Base-by-base conservation (phyloP, 208 protist genomes). In the Blastocrithidia nonstop region DNA sequence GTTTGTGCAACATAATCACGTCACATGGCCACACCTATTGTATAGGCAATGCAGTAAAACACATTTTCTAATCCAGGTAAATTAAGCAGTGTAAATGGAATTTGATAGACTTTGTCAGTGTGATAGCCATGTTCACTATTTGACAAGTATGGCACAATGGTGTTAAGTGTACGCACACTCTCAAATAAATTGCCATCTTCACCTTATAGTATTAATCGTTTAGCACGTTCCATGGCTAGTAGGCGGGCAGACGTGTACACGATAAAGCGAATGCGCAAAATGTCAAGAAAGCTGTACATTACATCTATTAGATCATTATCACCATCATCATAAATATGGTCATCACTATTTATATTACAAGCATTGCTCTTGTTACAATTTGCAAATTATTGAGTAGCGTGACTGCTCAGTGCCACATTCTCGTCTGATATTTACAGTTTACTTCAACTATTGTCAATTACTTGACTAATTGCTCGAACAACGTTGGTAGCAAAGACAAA, bases 1-100 rank as follows among this genome's bases (percentile, higher is more conserved):
- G 21, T 8, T 8, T 27, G 15, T 7, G 17, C 25, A 16, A 21
- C 23, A 8, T 26, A 54, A 28, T 81, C 78, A 2, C 45, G 57
- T 45, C 66, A 31, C 22, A 88, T 60, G 1, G 73, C 70, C 15
- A 58, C 61, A 0, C 78, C 78, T 7, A 71, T 33, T 44, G 57
- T 65, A 61, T 79, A 81, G 0, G 73, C 67, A 3, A 76, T 43
- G 13, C 71, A 78, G 40, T 71, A 84, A 29, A 82, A 88, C 13
- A 84, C 31, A 21, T 77, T 43, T 35, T 70, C 54, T 45, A 73
- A 31, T 11, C 61, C 61, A 0, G 73, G 74, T 3, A 88, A 26
- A 22, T 53, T 58, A 20, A 88, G 54, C 15, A 72, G 57, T 4
- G 49, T 51, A 21, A 47, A 22, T 11, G 29, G 29, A n/a, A n/a